Percentiles rank a stretch among this genome's conserved stretches.
These are phyloP conservation scores for Gremmenia infestans DNA, from an alignment of 2,329 filamentous ascomycete genomes.

Conservation along the genomic window DNA sequence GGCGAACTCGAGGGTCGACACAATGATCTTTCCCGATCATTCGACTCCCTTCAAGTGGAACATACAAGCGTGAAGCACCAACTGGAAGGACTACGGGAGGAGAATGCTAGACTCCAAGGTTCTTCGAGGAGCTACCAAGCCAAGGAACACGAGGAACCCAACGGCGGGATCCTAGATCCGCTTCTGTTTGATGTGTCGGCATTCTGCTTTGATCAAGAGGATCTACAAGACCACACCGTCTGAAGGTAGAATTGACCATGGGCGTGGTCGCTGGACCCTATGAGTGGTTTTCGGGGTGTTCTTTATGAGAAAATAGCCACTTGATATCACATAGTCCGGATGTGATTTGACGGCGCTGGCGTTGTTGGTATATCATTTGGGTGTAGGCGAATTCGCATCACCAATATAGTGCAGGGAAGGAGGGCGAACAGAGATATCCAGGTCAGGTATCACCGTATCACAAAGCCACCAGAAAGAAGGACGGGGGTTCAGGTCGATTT, in stretches of 20 bases:
- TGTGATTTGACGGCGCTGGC: background rate
- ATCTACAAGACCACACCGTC: conserved; percentile 4
- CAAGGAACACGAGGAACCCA: conserved; percentile 21
- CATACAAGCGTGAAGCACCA: conserved; percentile 30
- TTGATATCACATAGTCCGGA: background rate
- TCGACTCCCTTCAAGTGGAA: conserved; percentile 42
- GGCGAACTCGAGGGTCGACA: conserved; percentile 50
- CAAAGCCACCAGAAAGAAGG: no score
- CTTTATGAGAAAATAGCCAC: background rate
- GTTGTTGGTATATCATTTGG: background rate
- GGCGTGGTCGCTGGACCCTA: background rate
- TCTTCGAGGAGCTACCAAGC: conserved; percentile 13
- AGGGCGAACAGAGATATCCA: no score
- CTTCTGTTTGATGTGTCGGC: conserved; percentile 30
- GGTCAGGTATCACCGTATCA: no score
- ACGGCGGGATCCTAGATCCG: conserved; percentile 26
- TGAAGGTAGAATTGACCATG: background rate
- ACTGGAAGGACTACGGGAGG: conserved; percentile 26
- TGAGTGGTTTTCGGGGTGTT: background rate
- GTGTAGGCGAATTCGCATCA: background rate
- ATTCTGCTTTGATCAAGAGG: conserved; percentile 30
- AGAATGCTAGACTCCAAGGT: conserved; percentile 12
- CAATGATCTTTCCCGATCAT: conserved; percentile 49
- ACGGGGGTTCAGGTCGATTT: background rate
- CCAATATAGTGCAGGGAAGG: background rate